These are phyloP conservation scores for Phytophthora crassamura DNA, from an alignment of 352 stramenopile genomes.

Conservation along the genomic window DNA sequence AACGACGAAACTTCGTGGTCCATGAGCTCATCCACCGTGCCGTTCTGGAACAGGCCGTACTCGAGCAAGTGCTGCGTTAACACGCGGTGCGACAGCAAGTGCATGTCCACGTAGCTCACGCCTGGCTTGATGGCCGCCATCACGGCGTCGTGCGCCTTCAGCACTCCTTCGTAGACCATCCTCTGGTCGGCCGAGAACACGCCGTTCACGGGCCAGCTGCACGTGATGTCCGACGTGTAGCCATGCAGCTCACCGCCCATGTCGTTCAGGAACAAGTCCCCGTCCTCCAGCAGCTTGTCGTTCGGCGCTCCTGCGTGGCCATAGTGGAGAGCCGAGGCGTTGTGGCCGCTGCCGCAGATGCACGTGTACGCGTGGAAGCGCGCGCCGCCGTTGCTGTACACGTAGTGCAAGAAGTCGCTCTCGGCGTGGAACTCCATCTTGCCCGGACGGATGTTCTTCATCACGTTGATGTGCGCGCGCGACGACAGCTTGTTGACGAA, in stretches of 20 bases:
- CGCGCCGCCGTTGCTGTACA: slow-evolving; percentile 95
- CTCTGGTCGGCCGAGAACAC: slow-evolving; percentile 94
- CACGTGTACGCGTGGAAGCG: slow-evolving; percentile 95
- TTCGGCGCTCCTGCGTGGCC: slow-evolving; percentile 96
- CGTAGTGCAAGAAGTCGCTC: slow-evolving; percentile 94
- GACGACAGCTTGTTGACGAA: slow-evolving; percentile 91
- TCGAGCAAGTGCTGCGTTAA: slow-evolving; percentile 86
- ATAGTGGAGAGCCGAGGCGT: slow-evolving; percentile 96
- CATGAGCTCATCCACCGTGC: slow-evolving; percentile 94
- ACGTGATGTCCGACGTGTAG: slow-evolving; percentile 98
- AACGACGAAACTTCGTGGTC: slow-evolving; percentile 94
- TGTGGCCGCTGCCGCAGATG: slow-evolving; percentile 97
- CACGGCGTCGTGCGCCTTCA: slow-evolving; percentile 94
- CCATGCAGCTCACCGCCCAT: slow-evolving; percentile 98
- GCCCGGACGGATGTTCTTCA: slow-evolving; percentile 43
- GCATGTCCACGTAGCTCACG: slow-evolving; percentile 96
- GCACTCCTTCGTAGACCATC: slow-evolving; percentile 96
- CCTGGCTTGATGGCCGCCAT: slow-evolving; percentile 95
- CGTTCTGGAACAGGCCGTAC: slow-evolving; percentile 90
- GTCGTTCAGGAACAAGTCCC: slow-evolving; percentile 95
- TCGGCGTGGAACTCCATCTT: slow-evolving; percentile 63
- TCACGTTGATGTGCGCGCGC: slow-evolving; percentile 42
- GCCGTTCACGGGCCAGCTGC: slow-evolving; percentile 94
- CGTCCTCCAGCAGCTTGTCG: slow-evolving; percentile 88
- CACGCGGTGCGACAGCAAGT: slow-evolving; percentile 94